Base-by-base conservation (phyloP, 2,329 filamentous ascomycete species). In the Fusarium tanahbumbuense region DNA sequence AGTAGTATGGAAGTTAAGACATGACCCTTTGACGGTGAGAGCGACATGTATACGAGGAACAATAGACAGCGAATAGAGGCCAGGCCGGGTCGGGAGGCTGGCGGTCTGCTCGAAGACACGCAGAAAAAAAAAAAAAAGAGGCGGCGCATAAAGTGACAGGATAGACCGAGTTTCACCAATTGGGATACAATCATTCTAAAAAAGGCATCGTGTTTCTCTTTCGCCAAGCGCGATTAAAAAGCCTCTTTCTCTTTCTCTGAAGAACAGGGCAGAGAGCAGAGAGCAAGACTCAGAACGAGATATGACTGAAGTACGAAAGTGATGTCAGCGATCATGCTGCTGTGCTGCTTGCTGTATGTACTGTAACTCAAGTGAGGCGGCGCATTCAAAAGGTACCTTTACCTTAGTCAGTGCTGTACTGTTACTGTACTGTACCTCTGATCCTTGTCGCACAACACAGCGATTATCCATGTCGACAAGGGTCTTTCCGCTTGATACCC, bases 301-400 rank as follows among this genome's bases (percentile, higher is more conserved):
- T 62, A 56, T 55, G 45, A 52, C 47, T 37, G 48, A 18, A 48
- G 20, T 41, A 44, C 30, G 25, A 37, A 37, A 53, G 73, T 75
- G 71, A 75, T 75, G 73, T 75, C 71, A 75, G 71, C 64, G 60
- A 74, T 56, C 56, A 56, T 72, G 45, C 64, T 66, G 41, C 46
- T 34, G 40, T 55, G 58, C 50, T 60, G 58, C 47, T 34, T 49
- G 47, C 30, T 13, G 4, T 22, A 37, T 22, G 45, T 60, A 55
- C 41, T 61, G 64, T 45, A 53, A 47, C 41, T 50, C 40, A 41
- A 65, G 53, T 65, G 64, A 68, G 62, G 66, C 70, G 66, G 69
- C 63, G 58, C 53, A 60, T 42, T n/a, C 20, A 49, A 37, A 47
- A 62, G 41, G 49, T 56, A 66, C 64, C 23, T 60, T 22, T 25